Percentiles rank a stretch among this genome's conserved stretches.
Conservation (phyloP, 2,329 filamentous ascomycete species). For the Sporothrix brasiliensis region DNA sequence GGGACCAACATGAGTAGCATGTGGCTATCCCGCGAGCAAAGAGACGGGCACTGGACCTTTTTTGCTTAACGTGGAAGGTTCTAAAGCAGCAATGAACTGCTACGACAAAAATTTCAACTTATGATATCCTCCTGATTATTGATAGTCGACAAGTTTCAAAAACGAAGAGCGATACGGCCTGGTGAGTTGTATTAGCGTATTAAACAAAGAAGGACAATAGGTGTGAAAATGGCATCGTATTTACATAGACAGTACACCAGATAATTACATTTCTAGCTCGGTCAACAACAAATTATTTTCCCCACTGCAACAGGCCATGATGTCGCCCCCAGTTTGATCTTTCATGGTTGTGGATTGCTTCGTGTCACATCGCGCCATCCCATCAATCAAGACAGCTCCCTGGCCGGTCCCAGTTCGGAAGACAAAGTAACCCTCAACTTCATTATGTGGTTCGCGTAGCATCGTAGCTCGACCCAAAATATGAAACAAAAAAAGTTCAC, state of each 20-base stretch:
- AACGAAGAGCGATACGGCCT: background rate
- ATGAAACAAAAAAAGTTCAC: background rate
- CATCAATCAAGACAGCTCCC: background rate
- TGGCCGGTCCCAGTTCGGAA: background rate
- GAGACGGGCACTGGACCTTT: background rate
- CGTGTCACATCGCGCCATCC: background rate
- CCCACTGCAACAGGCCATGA: background rate
- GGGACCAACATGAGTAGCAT: conserved; percentile 9
- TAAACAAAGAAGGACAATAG: background rate
- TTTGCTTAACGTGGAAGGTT: conserved; percentile 30
- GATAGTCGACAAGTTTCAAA: background rate
- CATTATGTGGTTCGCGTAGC: background rate
- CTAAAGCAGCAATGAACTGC: conserved; percentile 4
- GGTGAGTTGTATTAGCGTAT: background rate
- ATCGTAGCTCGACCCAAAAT: background rate
- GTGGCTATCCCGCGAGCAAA: conserved; percentile 1
- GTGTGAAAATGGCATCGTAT: background rate
- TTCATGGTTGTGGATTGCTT: no score
- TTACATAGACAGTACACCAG: conserved; percentile 10
- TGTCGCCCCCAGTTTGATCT: no score
- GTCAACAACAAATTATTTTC: background rate
- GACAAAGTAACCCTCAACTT: background rate
- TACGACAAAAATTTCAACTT: conserved; percentile 42
- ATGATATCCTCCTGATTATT: conserved; percentile 38
- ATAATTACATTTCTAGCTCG: conserved; percentile 1